Conservation (phyloP, 208 protist genomes). For the Wallacemonas sp. region DNA sequence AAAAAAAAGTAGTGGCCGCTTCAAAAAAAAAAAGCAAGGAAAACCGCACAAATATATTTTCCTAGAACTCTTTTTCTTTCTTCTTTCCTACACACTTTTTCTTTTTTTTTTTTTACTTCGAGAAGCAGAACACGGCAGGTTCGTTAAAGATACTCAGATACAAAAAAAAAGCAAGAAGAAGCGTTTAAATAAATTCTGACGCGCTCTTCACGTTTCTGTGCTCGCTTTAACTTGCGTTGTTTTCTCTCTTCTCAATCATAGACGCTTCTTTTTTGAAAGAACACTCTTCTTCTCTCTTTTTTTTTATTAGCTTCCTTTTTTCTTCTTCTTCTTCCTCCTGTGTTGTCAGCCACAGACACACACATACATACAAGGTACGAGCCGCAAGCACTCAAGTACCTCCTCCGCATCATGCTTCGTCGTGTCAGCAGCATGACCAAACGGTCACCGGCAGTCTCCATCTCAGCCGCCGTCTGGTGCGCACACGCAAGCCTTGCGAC, state of each 20-base stretch:
- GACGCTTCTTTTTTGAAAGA: too few species aligned
- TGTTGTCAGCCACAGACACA: too few species aligned
- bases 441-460: neutral
- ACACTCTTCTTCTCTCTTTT: constrained; percentile 23
- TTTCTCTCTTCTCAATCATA: neutral
- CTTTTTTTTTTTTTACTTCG: constrained; percentile 7
- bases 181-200: too few species aligned
- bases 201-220: too few species aligned
- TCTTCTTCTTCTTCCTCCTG: constrained; percentile 11
- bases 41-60: too few species aligned
- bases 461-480: neutral
- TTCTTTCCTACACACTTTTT: constrained; percentile 12
- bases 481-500: neutral
- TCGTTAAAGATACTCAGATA: neutral
- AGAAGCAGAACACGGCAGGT: neutral
- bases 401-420: constrained; percentile 20
- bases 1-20: too few species aligned
- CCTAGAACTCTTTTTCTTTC: neutral
- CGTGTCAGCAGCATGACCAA: constrained; percentile 1
- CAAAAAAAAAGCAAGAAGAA: neutral
- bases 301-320: constrained; percentile 27
- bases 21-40: too few species aligned
- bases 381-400: too few species aligned
- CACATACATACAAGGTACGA: too few species aligned
- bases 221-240: too few species aligned